phyloP scores from a whole-genome alignment of 371 early-diverging fungal genomes.

The Rhizomucor pusillus region DNA sequence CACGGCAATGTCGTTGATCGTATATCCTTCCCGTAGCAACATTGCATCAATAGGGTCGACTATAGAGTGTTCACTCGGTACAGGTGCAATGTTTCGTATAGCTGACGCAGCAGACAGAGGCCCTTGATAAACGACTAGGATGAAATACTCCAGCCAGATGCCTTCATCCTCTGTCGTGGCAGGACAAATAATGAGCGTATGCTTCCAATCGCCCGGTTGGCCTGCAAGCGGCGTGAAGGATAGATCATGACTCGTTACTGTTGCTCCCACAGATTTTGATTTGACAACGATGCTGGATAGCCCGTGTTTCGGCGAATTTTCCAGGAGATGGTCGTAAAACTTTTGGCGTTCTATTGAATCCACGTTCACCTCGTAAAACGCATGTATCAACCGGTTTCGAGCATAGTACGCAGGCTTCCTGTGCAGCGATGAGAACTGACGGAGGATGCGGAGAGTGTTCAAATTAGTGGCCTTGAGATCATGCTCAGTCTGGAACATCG shows the following conservation, averaged over 20 bases:
- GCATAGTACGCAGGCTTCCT: slow-evolving; percentile 57
- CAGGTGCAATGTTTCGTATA: slow-evolving; percentile 12
- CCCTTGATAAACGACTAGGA: slow-evolving; percentile 31
- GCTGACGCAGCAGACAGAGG: slow-evolving; percentile 12
- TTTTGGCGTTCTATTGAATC: slow-evolving; percentile 23
- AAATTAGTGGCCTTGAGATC: slow-evolving; percentile 3
- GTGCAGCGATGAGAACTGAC: slow-evolving; percentile 8
- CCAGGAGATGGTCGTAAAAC: slow-evolving; percentile 69
- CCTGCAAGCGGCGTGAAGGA: slow-evolving; percentile 20
- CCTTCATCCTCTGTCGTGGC: slow-evolving; percentile 4
- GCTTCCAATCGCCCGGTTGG: slow-evolving; percentile 25
- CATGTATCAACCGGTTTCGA: slow-evolving; percentile 57
- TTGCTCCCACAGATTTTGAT: slow-evolving; percentile 19
- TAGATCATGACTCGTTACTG: slow-evolving; percentile 28
- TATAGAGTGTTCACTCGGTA: background rate
- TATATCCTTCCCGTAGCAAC: slow-evolving; percentile 24
- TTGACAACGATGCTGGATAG: slow-evolving; percentile 27
- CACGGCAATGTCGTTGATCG: slow-evolving; percentile 27
- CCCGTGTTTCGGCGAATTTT: slow-evolving; percentile 68
- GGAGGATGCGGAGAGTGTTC: slow-evolving; percentile 9
- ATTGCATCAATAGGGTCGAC: slow-evolving; percentile 8
- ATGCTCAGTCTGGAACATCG: slow-evolving; percentile 37
- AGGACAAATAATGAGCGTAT: slow-evolving; percentile 33
- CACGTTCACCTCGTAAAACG: slow-evolving; percentile 41
- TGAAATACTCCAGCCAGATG: slow-evolving; percentile 34